Conservation (phyloP, 179 eudicot genomes). For the Heliamphora pulchella region DNA sequence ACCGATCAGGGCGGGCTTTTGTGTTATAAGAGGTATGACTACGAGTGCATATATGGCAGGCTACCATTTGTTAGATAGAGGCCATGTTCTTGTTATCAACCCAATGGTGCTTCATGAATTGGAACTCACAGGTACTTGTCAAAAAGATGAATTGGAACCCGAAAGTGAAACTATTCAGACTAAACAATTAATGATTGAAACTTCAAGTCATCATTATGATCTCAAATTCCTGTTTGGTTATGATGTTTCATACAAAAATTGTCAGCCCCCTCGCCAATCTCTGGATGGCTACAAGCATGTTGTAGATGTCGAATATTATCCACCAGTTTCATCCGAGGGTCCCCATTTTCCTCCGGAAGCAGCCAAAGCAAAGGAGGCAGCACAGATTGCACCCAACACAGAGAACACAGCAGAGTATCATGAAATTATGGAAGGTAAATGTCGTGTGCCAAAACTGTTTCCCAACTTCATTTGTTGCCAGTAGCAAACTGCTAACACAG, state of each 20-base stretch:
- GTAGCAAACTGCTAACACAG: background rate
- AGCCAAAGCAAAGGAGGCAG: constrained; percentile 92
- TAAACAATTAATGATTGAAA: background rate
- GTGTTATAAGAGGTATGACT: background rate
- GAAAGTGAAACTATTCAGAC: background rate
- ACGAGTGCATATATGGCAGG: background rate
- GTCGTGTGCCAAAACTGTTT: no score
- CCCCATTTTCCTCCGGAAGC: constrained; percentile 82
- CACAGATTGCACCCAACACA: constrained; percentile 59
- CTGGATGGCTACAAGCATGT: constrained; percentile 95
- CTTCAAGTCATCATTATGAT: background rate
- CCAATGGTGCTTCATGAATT: no score
- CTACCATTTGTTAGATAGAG: background rate
- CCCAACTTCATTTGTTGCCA: background rate
- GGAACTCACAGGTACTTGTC: no score
- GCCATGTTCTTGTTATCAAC: no score
- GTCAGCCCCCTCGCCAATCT: constrained; percentile 76
- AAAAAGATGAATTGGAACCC: no score
- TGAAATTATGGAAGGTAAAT: constrained; percentile 86
- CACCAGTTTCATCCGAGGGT: constrained; percentile 60
- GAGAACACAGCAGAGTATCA: constrained; percentile 69
- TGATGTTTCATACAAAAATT: constrained; percentile 15
- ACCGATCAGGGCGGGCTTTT: background rate
- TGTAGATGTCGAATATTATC: constrained; percentile 81
- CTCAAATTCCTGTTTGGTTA: background rate